A percentile compares a stretch with the other conserved stretches of the same genome.
Evolutionary conservation across 2,329 filamentous ascomycete species (phyloP).

Genomic region (Monosporascus cannonballus): DNA sequence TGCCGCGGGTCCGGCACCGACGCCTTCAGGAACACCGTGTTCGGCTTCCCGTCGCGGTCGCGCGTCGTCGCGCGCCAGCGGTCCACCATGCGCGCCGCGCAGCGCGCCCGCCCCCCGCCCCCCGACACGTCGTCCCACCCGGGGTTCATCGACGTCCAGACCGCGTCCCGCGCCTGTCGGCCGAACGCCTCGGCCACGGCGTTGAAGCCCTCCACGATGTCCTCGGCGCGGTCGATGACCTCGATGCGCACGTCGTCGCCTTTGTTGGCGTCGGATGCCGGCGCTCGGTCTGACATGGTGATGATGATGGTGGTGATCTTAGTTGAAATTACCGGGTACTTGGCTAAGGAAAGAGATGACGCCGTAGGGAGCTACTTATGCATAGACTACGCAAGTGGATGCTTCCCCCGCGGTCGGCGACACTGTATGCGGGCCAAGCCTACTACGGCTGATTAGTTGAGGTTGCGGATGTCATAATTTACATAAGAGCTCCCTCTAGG

Average conservation of each 20-base stretch:
- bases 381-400: too few relatives aligned
- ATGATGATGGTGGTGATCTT: too few relatives aligned
- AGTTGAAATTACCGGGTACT: too few relatives aligned
- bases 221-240: slow-evolving; percentile 13
- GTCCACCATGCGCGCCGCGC: slow-evolving; percentile 30
- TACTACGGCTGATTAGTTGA: too few relatives aligned
- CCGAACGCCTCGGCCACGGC: slow-evolving; percentile 40
- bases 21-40: slow-evolving; percentile 49
- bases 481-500: too few relatives aligned
- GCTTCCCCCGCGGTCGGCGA: too few relatives aligned
- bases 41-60: slow-evolving; percentile 39
- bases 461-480: too few relatives aligned
- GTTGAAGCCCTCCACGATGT: slow-evolving; percentile 21
- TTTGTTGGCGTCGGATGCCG: too few relatives aligned
- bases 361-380: too few relatives aligned
- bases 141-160: slow-evolving; percentile 47
- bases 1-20: slow-evolving; percentile 33
- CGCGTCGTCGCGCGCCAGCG: slow-evolving; percentile 34
- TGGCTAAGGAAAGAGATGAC: too few relatives aligned
- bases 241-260: slow-evolving; percentile 15
- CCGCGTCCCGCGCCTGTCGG: slow-evolving; percentile 40
- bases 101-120: slow-evolving; percentile 27
- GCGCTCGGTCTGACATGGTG: too few relatives aligned
- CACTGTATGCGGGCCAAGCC: too few relatives aligned
- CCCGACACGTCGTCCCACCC: slow-evolving; percentile 45